These are phyloP conservation scores for Triticum turgidum DNA, from an alignment of 176 grass and related monocot species.

Conservation along the genomic window DNA sequence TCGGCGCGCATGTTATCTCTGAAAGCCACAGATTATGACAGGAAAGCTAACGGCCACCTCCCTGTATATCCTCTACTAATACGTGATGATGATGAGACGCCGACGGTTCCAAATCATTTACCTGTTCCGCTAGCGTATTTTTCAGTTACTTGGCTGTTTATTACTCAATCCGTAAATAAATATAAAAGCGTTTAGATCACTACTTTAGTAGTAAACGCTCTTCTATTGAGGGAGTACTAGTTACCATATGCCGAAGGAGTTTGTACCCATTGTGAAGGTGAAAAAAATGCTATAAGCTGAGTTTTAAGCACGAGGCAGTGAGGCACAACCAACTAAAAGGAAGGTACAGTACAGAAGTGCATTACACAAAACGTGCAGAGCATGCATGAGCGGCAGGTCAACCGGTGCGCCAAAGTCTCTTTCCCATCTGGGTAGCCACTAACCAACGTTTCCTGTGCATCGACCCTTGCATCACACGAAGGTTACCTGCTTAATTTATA, in stretches of 20 bases:
- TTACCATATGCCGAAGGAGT: too few species aligned
- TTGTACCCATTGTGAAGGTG: too few species aligned
- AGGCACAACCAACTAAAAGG: not conserved
- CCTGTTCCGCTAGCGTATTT: not conserved
- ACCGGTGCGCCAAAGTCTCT: conserved; percentile 2
- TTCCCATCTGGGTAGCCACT: not conserved
- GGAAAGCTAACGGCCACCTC: conserved; percentile 16
- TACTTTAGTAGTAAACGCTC: too few species aligned
- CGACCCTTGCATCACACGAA: not conserved
- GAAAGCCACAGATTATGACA: conserved; percentile 15
- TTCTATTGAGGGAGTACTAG: too few species aligned
- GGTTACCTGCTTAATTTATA: not conserved
- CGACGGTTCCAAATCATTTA: not conserved
- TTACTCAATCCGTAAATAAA: too few species aligned
- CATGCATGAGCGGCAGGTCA: conserved; percentile 2
- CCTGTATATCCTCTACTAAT: not conserved
- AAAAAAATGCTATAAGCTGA: too few species aligned
- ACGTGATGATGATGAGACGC: not conserved
- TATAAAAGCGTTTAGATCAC: too few species aligned
- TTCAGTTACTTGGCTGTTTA: not conserved
- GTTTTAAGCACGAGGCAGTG: too few species aligned
- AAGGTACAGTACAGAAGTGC: not conserved
- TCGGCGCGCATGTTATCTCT: conserved; percentile 29
- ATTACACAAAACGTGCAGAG: not conserved
- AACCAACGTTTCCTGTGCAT: not conserved